These are phyloP conservation scores for Laguncularia racemosa DNA, from an alignment of 345 rosid species.

Conservation along the genomic window DNA sequence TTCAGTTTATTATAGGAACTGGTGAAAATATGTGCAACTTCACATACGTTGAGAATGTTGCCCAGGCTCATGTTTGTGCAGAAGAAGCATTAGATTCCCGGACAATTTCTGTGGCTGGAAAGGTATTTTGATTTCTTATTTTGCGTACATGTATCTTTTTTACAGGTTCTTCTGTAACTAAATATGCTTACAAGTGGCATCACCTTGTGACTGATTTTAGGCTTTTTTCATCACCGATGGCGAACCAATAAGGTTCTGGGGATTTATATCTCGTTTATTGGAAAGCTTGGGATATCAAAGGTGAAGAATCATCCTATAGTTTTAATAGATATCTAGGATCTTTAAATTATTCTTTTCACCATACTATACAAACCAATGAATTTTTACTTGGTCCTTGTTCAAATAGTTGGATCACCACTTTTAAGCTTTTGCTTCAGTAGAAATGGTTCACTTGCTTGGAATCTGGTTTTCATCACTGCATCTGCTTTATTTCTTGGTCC, in stretches of 20 bases:
- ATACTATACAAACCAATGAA: background rate
- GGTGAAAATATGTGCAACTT: conserved; percentile 89
- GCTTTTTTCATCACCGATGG: conserved; percentile 85
- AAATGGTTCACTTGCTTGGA: too few species aligned
- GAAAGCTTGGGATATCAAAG: conserved; percentile 82
- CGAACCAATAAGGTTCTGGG: conserved; percentile 73
- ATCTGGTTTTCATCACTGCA: too few species aligned
- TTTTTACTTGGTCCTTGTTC: too few species aligned
- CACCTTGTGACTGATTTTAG: conserved; percentile 26
- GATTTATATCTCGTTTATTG: conserved; percentile 53
- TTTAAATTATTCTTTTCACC: background rate
- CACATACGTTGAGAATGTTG: conserved; percentile 79
- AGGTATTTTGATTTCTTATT: conserved; percentile 33
- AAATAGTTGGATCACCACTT: too few species aligned
- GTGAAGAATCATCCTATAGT: conserved; percentile 24
- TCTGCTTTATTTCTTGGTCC: too few species aligned
- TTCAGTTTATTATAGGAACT: conserved; percentile 79
- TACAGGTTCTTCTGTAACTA: too few species aligned
- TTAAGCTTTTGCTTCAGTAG: too few species aligned
- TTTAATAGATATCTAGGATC: background rate
- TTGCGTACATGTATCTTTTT: conserved; percentile 1
- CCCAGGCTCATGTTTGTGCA: conserved; percentile 80
- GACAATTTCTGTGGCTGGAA: conserved; percentile 75
- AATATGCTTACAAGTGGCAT: background rate
- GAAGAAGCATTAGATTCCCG: conserved; percentile 65